These are phyloP conservation scores for Phylloporus arenicola DNA, from an alignment of 768 basidiomycete species.

Conservation along the genomic window DNA sequence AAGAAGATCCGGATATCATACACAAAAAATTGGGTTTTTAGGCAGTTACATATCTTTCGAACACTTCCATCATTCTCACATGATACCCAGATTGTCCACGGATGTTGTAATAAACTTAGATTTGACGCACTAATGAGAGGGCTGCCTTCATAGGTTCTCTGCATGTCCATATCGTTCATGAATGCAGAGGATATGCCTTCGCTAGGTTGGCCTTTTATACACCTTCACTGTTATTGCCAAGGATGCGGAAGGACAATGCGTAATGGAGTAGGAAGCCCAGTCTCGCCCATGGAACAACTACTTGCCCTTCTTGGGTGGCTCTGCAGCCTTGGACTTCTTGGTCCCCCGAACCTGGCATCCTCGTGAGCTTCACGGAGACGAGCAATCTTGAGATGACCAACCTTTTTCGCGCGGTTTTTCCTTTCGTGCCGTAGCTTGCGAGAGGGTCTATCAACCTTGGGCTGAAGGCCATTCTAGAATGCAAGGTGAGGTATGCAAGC, in stretches of 20 bases:
- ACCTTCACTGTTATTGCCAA: constrained; percentile 34
- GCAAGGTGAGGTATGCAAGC: constrained; percentile 2
- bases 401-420: constrained; percentile 99
- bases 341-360: constrained; percentile 78
- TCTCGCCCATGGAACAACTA: constrained; percentile 40
- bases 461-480: constrained; percentile 54
- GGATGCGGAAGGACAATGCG: constrained; percentile 30
- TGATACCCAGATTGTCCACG: constrained; percentile 32
- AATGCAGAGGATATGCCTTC: constrained; percentile 31
- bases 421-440: constrained; percentile 99
- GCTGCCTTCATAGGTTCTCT: constrained; percentile 8
- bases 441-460: constrained; percentile 86
- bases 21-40: constrained; percentile 91
- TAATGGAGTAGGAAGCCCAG: constrained; percentile 12
- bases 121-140: constrained; percentile 20
- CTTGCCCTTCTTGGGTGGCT: constrained; percentile 90
- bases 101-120: constrained; percentile 31
- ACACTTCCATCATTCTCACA: constrained; percentile 13
- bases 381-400: constrained; percentile 28
- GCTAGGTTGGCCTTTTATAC: constrained; percentile 35
- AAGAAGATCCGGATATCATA: constrained; percentile 98
- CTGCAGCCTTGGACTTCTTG: constrained; percentile 90
- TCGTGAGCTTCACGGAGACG: constrained; percentile 11
- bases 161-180: constrained; percentile 28
- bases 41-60: constrained; percentile 9